Conservation (phyloP, 345 rosid genomes). For the Capsella bursapastoris region DNA sequence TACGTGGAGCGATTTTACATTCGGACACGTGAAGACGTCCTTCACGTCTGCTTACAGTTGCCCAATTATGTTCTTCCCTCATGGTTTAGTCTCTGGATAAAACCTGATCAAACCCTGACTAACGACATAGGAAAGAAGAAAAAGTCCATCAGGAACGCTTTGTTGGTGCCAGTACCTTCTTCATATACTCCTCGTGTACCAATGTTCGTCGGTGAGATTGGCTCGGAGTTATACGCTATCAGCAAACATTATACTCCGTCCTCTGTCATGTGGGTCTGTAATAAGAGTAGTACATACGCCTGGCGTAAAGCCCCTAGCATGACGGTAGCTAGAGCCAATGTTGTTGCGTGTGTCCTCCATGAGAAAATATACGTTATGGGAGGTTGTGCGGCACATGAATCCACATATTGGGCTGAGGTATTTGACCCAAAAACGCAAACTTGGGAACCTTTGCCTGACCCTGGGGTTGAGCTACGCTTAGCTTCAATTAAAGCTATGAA, state of each 20-base stretch:
- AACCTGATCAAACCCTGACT: neutral
- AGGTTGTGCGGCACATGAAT: neutral
- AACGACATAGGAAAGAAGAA: neutral
- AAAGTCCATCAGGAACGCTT: neutral
- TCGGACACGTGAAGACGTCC: neutral
- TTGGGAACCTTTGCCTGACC: conserved; percentile 19
- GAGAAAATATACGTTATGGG: conserved; percentile 60
- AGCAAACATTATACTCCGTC: neutral
- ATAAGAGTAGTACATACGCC: conserved; percentile 49
- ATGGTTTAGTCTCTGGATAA: neutral
- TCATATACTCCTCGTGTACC: neutral
- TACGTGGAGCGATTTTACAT: neutral
- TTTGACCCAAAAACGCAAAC: conserved; percentile 9
- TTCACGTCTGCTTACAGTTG: neutral
- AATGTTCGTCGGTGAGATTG: neutral
- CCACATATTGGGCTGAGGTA: neutral
- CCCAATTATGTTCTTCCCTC: neutral
- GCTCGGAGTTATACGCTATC: neutral
- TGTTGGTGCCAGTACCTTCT: neutral
- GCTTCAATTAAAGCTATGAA: neutral
- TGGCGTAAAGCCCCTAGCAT: conserved; percentile 61
- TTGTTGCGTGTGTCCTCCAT: conserved; percentile 49
- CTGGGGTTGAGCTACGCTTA: neutral
- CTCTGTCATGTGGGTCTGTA: conserved; percentile 55
- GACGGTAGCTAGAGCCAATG: conserved; percentile 60